These are phyloP conservation scores for Globisporangium abappressorium DNA, from an alignment of 352 stramenopile genomes.

Conservation along the genomic window DNA sequence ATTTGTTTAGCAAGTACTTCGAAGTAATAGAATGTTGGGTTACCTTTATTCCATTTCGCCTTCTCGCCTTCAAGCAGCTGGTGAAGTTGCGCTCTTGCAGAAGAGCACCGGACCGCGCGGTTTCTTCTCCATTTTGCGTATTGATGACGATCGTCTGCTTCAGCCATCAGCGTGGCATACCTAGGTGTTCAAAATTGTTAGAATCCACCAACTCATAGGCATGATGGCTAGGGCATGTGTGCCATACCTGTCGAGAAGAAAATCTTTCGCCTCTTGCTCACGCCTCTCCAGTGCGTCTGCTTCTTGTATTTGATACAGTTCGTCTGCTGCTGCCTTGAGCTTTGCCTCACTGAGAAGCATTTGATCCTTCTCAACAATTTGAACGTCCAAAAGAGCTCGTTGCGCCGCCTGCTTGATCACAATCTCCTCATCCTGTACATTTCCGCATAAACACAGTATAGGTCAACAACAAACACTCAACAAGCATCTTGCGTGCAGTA, in stretches of 20 bases:
- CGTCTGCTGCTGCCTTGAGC: constrained; percentile 8
- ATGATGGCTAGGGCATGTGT: not conserved
- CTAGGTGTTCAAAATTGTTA: constrained; percentile 21
- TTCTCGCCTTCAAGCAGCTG: constrained; percentile 28
- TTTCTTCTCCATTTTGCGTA: constrained; percentile 61
- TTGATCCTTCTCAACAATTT: constrained; percentile 4
- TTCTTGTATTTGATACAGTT: constrained; percentile 6
- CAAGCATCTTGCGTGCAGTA: not conserved
- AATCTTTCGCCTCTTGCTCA: constrained; percentile 9
- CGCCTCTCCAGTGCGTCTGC: constrained; percentile 1
- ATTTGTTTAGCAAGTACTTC: not conserved
- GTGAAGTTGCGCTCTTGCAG: constrained; percentile 30
- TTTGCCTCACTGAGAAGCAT: constrained; percentile 9
- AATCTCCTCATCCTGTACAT: constrained; percentile 2
- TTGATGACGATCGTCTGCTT: constrained; percentile 34
- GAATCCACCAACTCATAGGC: not conserved
- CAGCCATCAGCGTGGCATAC: constrained; percentile 33
- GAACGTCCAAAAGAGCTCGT: constrained; percentile 15
- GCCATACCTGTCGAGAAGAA: constrained; percentile 9
- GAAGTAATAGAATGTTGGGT: not conserved
- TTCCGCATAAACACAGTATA: not conserved
- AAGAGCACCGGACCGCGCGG: constrained; percentile 41
- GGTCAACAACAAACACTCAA: not conserved
- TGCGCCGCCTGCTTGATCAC: constrained; percentile 8
- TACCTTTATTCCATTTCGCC: constrained; percentile 33